Evolutionary conservation across 2,329 filamentous ascomycete species (phyloP), one percentile per base, ranked within the genome.

Genomic region (Cercospora zeae-maydis): DNA sequence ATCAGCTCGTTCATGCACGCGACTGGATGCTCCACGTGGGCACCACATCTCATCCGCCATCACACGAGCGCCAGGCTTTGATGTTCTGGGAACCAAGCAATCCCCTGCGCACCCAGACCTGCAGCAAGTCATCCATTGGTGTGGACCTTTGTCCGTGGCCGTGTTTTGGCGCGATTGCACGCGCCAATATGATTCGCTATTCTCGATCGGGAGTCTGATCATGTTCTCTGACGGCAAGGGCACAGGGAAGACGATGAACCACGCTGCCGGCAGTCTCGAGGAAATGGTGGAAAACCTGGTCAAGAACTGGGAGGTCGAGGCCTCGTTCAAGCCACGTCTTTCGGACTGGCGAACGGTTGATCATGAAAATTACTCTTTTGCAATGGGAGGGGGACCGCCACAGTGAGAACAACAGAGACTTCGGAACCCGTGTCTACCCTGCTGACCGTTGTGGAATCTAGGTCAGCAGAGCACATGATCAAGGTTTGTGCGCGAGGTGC

Each of bases 271-370:
- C 36, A 86, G 82, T 61, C 81, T 89, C 2, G 81, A 84, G 13
- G 76, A 81, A 54, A 81, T 89, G 4, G 86, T 89, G 39, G 83
- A 89, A 73, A 89, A 89, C 71, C 81, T 89, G 1, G 86, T 89
- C 71, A 89, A 89, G 78, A 89, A 89, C 73, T 89, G 87, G 87
- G 87, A 89, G 74, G 83, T 89, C 57, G 87, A 89, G 74, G 87
- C 87, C 0, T 88, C 85, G 0, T 88, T 87, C 82, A 89, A 89
- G 76, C 81, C 81, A 7, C 70, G 79, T 14, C 78, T 88, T 9
- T 69, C 76, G 2, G 84, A 89, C 75, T 89, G 87, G 87, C 82
- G 86, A 51, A 89, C 87, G 1, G 81, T 89, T 67, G 84, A 88
- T 72, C 79, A 77, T 3, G 72, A 77, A 6, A 82, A 81, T 31